Evolutionary conservation across 345 rosid species (phyloP), one percentile per base, ranked within the genome.

Genomic region (Populus tremula): DNA sequence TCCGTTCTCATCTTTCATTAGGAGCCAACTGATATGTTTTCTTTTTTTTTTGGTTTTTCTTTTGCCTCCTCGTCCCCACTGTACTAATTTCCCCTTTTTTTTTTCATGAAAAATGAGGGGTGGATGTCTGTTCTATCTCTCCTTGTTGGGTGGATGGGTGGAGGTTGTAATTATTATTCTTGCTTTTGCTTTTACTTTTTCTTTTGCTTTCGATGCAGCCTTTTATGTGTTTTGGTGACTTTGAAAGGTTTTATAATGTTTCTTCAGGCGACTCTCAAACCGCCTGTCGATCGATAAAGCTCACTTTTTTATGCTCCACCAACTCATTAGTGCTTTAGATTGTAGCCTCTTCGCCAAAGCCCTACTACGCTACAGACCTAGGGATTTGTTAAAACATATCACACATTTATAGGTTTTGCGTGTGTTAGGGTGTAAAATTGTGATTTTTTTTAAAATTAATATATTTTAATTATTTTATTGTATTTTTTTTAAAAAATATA

Each of bases 71-170:
- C 38, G 45, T 27, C 41, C 54, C 67, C 66, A 13, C 36, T 67
- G 59, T 59, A 16, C 41, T 29, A 8, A 10, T 47, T 21, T 21
- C 8, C 14, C 47, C 59, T 54, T 33, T 16, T 25, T n/a, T 38
- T 25, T 68, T 62, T 47, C 74, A 76, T 78, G 31, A 43, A 81
- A 72, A 74, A 77, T 69, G 77, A 47, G 80, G 77, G 79, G 83
- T 79, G 81, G 78, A 70, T 63, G 66, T 69, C 72, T 82, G 81
- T 79, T 79, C 59, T 27, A 66, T 80, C 67, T 87, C 82, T 78
- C 81, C 79, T 72, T 83, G 87, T 82, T 84, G 80, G 87, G 85
- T 80, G 86, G 82, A 78, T 76, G 89, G 89, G 82, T 84, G 88
- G 84, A 83, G 80, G 80, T 76, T 84, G 87, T 88, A 86, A 85